Evolutionary conservation across 2,329 filamentous ascomycete species (phyloP).

Genomic region (Geosmithia putterillii): DNA sequence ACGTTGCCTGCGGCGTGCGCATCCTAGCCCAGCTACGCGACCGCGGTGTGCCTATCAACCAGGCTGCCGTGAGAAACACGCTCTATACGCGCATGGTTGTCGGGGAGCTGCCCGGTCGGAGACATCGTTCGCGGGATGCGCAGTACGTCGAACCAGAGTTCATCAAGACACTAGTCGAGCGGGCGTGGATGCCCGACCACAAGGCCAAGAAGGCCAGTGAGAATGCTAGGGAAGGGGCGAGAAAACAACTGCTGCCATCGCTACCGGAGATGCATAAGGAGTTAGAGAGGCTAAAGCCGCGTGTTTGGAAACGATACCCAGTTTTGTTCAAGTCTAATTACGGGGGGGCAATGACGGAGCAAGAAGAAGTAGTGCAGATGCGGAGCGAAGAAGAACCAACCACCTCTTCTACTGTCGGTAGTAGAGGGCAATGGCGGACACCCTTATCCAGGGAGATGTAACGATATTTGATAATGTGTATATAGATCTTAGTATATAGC

Average conservation of each 20-base stretch:
- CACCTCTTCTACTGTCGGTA: not conserved
- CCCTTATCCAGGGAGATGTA: not conserved
- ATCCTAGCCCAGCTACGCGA: constrained; percentile 20
- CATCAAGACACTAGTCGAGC: constrained; percentile 18
- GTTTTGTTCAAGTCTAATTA: constrained; percentile 1
- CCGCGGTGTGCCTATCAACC: constrained; percentile 20
- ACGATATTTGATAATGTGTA: no score
- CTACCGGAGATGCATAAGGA: not conserved
- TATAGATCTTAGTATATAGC: not conserved
- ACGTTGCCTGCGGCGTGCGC: constrained; percentile 22
- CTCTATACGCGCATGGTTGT: constrained; percentile 16
- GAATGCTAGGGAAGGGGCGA: not conserved
- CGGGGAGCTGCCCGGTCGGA: constrained; percentile 12
- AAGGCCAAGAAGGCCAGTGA: not conserved
- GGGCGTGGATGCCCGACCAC: constrained; percentile 18
- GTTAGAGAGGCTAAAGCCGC: not conserved
- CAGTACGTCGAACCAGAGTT: constrained; percentile 15
- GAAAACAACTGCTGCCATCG: constrained; percentile 8
- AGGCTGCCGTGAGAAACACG: constrained; percentile 13
- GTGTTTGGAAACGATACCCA: constrained; percentile 1
- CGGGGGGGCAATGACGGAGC: not conserved
- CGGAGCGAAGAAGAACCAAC: not conserved
- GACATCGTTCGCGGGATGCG: constrained; percentile 14
- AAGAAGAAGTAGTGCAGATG: not conserved
- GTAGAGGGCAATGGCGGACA: not conserved